Evolutionary conservation across 345 rosid species (phyloP).

Genomic region (Lumnitzera racemosa): DNA sequence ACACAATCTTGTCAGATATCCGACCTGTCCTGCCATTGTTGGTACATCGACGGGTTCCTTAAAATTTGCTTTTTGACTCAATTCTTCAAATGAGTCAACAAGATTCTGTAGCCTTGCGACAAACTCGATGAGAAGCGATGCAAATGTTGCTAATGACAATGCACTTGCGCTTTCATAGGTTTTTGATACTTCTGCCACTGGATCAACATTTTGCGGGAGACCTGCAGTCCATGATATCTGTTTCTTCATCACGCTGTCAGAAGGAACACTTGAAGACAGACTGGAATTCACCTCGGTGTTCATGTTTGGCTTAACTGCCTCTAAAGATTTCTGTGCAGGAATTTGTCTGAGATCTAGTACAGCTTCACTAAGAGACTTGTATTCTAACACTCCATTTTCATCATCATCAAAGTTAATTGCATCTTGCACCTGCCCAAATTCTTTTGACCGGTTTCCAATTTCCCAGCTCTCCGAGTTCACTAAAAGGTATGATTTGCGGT

Average conservation of each 20-base stretch:
- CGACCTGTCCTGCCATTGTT: constrained; percentile 12
- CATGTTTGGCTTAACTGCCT: neutral
- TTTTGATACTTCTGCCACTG: constrained; percentile 41
- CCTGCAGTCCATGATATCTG: constrained; percentile 48
- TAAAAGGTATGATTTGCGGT: constrained; percentile 73
- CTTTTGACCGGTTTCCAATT: constrained; percentile 52
- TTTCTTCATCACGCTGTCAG: constrained; percentile 25
- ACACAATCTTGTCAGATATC: constrained; percentile 34
- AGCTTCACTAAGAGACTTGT: constrained; percentile 72
- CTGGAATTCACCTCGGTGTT: constrained; percentile 6
- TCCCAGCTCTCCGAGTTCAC: constrained; percentile 89
- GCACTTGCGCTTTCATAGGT: constrained; percentile 86
- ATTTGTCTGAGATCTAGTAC: constrained; percentile 48
- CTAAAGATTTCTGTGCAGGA: constrained; percentile 21
- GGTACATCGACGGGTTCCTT: constrained; percentile 44
- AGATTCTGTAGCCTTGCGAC: constrained; percentile 79
- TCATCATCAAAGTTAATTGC: constrained; percentile 39
- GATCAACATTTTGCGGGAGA: constrained; percentile 21
- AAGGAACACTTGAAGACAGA: constrained; percentile 12
- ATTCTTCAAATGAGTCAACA: constrained; percentile 55
- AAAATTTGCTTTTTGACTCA: constrained; percentile 60
- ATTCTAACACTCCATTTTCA: constrained; percentile 30
- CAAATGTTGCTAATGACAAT: constrained; percentile 80
- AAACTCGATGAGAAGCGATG: constrained; percentile 76
- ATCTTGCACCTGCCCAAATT: constrained; percentile 37